A percentile compares a stretch with the other conserved stretches of the same genome.
Conservation (phyloP, 73 alveolate species). For the Stentor roeselii region DNA sequence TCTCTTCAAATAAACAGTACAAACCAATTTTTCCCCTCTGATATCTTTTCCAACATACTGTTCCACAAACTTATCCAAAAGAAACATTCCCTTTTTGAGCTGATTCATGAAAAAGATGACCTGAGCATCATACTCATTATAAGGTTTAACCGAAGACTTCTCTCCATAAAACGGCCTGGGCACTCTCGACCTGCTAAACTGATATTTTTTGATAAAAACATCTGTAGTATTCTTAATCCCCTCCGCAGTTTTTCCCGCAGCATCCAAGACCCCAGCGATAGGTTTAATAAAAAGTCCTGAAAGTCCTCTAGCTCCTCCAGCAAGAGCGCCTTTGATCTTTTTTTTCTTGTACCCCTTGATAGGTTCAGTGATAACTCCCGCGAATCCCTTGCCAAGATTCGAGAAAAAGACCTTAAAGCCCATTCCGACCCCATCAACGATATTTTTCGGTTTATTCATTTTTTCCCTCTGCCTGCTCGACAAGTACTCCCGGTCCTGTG, state of each 20-base stretch:
- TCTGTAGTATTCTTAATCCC: constrained; percentile 95
- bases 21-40: constrained; percentile 11
- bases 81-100: constrained; percentile 4
- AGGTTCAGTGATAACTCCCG: constrained; percentile 75
- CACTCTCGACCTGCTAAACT: constrained; percentile 78
- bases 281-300: constrained; percentile 82
- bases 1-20: not conserved
- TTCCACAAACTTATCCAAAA: not conserved
- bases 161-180: constrained; percentile 95
- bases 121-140: constrained; percentile 51
- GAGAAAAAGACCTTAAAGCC: constrained; percentile 70
- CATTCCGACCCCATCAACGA: constrained; percentile 94
- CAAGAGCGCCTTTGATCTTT: constrained; percentile 62
- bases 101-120: constrained; percentile 17
- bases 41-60: constrained; percentile 23
- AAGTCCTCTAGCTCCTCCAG: constrained; percentile 77
- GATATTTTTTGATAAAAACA: constrained; percentile 70
- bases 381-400: constrained; percentile 71
- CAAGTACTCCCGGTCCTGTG: constrained; percentile 85
- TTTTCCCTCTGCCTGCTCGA: constrained; percentile 70
- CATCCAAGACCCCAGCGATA: constrained; percentile 80
- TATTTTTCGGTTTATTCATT: constrained; percentile 92
- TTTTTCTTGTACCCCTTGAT: constrained; percentile 67
- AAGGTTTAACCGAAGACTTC: constrained; percentile 41
- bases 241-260: constrained; percentile 96